Evolutionary conservation across 208 protist species (phyloP).

Genomic region (Leptomonas seymouri): DNA sequence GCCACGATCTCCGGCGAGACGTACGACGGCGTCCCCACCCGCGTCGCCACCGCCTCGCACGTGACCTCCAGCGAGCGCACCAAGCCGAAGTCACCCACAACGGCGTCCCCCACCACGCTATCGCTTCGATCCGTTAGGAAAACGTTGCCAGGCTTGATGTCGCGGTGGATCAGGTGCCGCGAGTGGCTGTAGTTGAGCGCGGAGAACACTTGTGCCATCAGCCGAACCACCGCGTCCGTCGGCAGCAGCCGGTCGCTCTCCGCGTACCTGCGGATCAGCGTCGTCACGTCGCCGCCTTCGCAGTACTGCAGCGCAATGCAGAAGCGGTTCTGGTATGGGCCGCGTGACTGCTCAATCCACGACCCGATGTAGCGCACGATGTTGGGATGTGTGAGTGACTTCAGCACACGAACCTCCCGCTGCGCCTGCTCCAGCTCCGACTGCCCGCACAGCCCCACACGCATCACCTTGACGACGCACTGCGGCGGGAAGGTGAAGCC

Average conservation of each 20-base stretch:
- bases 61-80: conserved; percentile 73
- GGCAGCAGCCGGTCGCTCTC: conserved; percentile 28
- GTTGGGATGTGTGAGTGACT: conserved; percentile 63
- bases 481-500: conserved; percentile 47
- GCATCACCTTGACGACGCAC: conserved; percentile 85
- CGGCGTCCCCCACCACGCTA: conserved; percentile 32
- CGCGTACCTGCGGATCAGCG: conserved; percentile 48
- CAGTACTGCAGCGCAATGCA: conserved; percentile 88
- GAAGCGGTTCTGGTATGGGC: conserved; percentile 53
- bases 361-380: conserved; percentile 81
- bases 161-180: conserved; percentile 84
- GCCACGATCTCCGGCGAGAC: conserved; percentile 93
- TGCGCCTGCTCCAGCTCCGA: conserved; percentile 39
- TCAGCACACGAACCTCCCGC: conserved; percentile 60
- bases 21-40: conserved; percentile 93
- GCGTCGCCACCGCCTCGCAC: conserved; percentile 64
- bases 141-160: conserved; percentile 93
- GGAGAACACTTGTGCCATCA: conserved; percentile 84
- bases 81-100: conserved; percentile 92
- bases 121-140: conserved; percentile 49
- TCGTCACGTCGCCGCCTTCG: conserved; percentile 83
- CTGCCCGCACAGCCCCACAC: conserved; percentile 39
- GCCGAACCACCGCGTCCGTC: conserved; percentile 53
- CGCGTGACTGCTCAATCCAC: conserved; percentile 62
- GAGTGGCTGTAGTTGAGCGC: conserved; percentile 91